Evolutionary conservation across 176 grass and related monocot genomes (phyloP).

Genomic region (Pharus latifolius): DNA sequence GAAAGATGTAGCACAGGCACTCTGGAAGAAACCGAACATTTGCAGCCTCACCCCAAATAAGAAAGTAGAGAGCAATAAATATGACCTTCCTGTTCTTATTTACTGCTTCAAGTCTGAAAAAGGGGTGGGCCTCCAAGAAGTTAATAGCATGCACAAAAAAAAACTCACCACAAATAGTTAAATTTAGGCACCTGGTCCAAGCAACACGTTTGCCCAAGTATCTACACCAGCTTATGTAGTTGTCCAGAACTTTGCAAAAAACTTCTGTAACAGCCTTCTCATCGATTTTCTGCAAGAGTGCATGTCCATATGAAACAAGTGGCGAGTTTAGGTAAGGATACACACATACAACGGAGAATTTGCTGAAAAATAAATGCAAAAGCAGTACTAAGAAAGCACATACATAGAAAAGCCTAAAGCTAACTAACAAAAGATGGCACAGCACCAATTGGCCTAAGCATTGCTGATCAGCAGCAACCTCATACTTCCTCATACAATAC

Average conservation of each 20-base stretch:
- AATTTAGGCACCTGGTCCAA: slow-evolving; percentile 69
- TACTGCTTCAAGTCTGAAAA: slow-evolving; percentile 53
- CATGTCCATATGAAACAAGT: not conserved
- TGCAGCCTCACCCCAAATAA: slow-evolving; percentile 96
- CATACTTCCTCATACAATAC: not conserved
- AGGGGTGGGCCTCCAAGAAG: not conserved
- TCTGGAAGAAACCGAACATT: slow-evolving; percentile 93
- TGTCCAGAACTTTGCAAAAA: slow-evolving; percentile 86
- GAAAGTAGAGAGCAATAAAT: slow-evolving; percentile 78
- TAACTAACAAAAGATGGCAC: not conserved
- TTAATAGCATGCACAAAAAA: slow-evolving; percentile 3
- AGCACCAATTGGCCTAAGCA: not conserved
- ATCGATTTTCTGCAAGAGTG: slow-evolving; percentile 80
- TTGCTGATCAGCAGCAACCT: not conserved
- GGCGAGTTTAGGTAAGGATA: not conserved
- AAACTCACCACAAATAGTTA: not conserved
- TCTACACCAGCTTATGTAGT: slow-evolving; percentile 92
- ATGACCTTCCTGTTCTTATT: slow-evolving; percentile 83
- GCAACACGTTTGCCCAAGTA: slow-evolving; percentile 73
- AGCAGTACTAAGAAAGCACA: not conserved
- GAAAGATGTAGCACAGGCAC: slow-evolving; percentile 97
- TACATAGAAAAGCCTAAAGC: not conserved
- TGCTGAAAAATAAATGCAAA: not conserved
- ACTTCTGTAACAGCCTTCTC: slow-evolving; percentile 78
- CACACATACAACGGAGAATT: not conserved